Conservation (phyloP, 306 rosid genomes). For the Pterocarpus macrocarpus region DNA sequence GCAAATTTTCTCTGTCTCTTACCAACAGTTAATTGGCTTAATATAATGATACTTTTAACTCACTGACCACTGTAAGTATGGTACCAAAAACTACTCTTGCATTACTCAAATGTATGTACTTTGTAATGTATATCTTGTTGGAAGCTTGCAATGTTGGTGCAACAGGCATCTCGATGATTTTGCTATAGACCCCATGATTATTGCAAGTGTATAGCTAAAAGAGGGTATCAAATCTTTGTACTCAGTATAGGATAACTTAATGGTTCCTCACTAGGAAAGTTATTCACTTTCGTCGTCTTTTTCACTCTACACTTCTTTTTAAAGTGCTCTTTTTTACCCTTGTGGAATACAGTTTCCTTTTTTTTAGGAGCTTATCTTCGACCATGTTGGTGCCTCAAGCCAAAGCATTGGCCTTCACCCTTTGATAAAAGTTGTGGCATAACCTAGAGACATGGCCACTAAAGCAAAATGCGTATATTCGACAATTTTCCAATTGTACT, state of each 20-base stretch:
- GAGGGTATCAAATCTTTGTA: constrained; percentile 18
- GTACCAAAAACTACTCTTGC: not conserved
- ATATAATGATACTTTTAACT: constrained; percentile 1
- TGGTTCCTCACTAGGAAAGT: constrained; percentile 24
- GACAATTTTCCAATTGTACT: not conserved
- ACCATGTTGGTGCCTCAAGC: constrained; percentile 14
- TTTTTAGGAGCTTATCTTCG: constrained; percentile 21
- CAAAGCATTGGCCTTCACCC: not conserved
- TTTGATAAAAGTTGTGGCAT: constrained; percentile 34
- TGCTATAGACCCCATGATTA: constrained; percentile 1
- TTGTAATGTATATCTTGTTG: constrained; percentile 21
- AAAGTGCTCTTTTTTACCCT: constrained; percentile 1
- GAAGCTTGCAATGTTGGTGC: constrained; percentile 30
- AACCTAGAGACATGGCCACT: not conserved
- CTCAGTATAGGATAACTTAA: constrained; percentile 21
- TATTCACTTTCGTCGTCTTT: constrained; percentile 39
- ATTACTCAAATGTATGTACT: not conserved
- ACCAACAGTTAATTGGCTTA: constrained; percentile 19
- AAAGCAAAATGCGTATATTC: not conserved
- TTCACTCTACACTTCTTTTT: constrained; percentile 33
- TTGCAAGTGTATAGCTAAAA: constrained; percentile 24
- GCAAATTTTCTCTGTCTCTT: constrained; percentile 27
- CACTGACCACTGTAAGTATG: not conserved
- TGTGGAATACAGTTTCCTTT: constrained; percentile 17
- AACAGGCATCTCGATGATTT: constrained; percentile 29